phyloP scores from a whole-genome alignment of 768 basidiomycete genomes.

The Leucogyrophana mollusca region DNA sequence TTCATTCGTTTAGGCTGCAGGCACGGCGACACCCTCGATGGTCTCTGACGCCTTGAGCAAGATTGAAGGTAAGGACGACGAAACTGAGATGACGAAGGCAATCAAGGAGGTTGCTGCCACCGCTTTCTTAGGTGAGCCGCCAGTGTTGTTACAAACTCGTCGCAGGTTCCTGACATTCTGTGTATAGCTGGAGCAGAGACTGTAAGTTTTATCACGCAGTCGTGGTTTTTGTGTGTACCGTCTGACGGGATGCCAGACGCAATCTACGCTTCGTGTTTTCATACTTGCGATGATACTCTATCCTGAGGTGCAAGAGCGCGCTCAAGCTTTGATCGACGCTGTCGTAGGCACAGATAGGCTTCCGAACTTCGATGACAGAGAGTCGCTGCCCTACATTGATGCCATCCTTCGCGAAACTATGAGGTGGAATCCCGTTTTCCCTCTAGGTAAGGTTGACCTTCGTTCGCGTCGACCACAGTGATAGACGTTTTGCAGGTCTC shows the following conservation, averaged over 20 bases:
- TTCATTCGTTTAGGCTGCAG: neutral
- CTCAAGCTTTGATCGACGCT: constrained; percentile 12
- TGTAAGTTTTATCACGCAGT: constrained; percentile 2
- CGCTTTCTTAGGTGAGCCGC: constrained; percentile 10
- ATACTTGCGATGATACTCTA: constrained; percentile 14
- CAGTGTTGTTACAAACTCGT: neutral
- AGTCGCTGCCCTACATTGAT: constrained; percentile 32
- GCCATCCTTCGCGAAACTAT: constrained; percentile 36
- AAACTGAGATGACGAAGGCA: neutral
- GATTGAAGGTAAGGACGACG: neutral
- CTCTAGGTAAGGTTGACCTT: constrained; percentile 10
- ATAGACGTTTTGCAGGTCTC: constrained; percentile 10
- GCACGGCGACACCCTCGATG: constrained; percentile 14
- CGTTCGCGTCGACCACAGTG: neutral
- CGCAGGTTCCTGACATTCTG: constrained; percentile 1
- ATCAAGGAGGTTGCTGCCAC: constrained; percentile 17
- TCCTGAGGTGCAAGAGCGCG: constrained; percentile 18
- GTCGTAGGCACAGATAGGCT: constrained; percentile 19
- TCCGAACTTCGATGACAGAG: constrained; percentile 14
- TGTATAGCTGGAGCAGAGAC: constrained; percentile 14
- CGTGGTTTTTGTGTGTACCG: neutral
- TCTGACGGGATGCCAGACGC: constrained; percentile 7
- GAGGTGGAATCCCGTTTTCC: constrained; percentile 13
- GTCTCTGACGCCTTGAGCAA: constrained; percentile 13
- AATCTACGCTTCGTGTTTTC: constrained; percentile 7